A percentile compares a stretch with the other conserved stretches of the same genome.
These are phyloP conservation scores for Yamadazyma atlantica DNA, from an alignment of 1,139 yeast species.

Conservation along the genomic window DNA sequence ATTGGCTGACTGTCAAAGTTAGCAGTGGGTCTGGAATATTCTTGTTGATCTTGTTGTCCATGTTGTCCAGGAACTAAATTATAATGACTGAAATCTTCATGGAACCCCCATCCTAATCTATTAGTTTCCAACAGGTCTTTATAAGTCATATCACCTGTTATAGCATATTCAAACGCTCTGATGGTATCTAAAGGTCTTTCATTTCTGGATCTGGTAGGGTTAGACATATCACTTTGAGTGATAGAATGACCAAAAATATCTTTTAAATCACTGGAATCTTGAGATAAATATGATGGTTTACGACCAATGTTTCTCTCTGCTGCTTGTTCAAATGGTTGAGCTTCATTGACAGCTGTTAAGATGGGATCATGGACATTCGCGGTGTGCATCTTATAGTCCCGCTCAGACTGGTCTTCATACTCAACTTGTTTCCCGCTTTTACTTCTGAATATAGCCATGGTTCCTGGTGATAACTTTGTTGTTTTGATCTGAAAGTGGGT, in stretches of 20 bases:
- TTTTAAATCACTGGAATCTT: constrained; percentile 49
- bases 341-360: constrained; percentile 86
- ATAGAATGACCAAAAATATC: constrained; percentile 87
- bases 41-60: constrained; percentile 14
- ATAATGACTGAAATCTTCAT: constrained; percentile 46
- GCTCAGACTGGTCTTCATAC: constrained; percentile 28
- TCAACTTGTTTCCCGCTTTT: constrained; percentile 38
- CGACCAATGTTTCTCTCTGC: constrained; percentile 32
- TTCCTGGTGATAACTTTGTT: too few relatives aligned
- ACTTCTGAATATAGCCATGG: constrained; percentile 44
- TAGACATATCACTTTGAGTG: constrained; percentile 74
- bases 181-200: constrained; percentile 97
- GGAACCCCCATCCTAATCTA: constrained; percentile 74
- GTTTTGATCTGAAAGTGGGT: too few relatives aligned
- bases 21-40: constrained; percentile 32
- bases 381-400: constrained; percentile 48
- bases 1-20: constrained; percentile 59
- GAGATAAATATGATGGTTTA: constrained; percentile 40
- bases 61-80: constrained; percentile 25
- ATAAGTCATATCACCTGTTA: constrained; percentile 79
- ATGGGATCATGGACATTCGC: constrained; percentile 84
- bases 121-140: constrained; percentile 79
- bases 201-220: constrained; percentile 88
- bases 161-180: constrained; percentile 86
- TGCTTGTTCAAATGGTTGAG: constrained; percentile 91